phyloP scores from a whole-genome alignment of 208 protist species.

The Borovskyia barvae region DNA sequence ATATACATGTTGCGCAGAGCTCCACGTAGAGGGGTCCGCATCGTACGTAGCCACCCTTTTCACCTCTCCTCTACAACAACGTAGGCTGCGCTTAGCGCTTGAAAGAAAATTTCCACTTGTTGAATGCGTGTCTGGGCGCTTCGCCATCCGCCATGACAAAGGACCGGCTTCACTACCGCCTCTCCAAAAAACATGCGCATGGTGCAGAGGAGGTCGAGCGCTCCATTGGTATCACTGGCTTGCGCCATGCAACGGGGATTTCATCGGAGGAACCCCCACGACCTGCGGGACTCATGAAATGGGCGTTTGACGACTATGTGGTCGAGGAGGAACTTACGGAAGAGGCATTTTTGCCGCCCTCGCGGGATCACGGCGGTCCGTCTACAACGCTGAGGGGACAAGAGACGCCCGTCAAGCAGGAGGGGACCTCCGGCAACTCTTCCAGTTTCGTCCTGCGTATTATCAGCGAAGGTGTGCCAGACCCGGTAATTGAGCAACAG shows the following conservation, averaged over 20 bases:
- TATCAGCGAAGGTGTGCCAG: slow-evolving; percentile 69
- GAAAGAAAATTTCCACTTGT: too few species aligned
- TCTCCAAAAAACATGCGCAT: slow-evolving; percentile 48
- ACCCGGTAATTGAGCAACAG: slow-evolving; percentile 30
- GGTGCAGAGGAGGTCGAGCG: slow-evolving; percentile 46
- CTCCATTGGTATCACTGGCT: slow-evolving; percentile 63
- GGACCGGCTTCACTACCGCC: slow-evolving; percentile 56
- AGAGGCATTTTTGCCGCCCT: slow-evolving; percentile 3
- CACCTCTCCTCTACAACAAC: too few species aligned
- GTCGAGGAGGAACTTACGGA: slow-evolving; percentile 62
- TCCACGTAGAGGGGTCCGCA: too few species aligned
- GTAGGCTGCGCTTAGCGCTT: too few species aligned
- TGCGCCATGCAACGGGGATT: background rate
- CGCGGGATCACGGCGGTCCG: background rate
- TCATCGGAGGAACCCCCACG: slow-evolving; percentile 15
- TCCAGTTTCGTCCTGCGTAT: slow-evolving; percentile 46
- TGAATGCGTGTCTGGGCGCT: background rate
- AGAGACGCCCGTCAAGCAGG: too few species aligned
- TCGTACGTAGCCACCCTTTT: too few species aligned
- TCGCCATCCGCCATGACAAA: slow-evolving; percentile 48
- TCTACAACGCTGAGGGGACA: too few species aligned
- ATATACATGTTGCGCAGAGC: too few species aligned
- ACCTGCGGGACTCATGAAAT: slow-evolving; percentile 73
- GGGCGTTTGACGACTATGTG: slow-evolving; percentile 83
- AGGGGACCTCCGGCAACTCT: background rate